Base-by-base conservation (phyloP, 352 stramenopile species). In the Thalassiosira delicatula region DNA sequence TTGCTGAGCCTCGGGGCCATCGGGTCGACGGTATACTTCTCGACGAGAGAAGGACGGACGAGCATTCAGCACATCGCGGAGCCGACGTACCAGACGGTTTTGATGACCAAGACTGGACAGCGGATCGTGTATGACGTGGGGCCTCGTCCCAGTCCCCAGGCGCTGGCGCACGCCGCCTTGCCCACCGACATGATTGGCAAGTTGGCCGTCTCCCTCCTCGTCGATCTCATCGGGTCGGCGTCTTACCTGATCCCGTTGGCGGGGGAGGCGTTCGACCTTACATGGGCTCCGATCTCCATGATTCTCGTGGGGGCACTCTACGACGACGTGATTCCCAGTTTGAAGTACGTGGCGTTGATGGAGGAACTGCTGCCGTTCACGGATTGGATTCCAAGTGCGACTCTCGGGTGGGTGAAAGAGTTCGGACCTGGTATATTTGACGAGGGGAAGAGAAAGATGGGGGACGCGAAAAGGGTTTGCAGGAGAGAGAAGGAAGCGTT, bases 381-480 rank as follows among this genome's bases (percentile, higher is more conserved):
- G 12, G 96, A 98, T 83, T 91, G 97, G 40, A 94, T 98, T 49
- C 96, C 96, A 11, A 96, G 94, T n/a, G 96, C 96, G 9, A 98
- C 95, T 0, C 70, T 98, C 37, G 95, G 95, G 11, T 98, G 96
- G 95, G 23, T 92, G 17, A 86, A 79, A 42, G 88, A 93, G 68
- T 94, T 91, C 79, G 87, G 79, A 53, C 83, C 80, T 21, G 79
- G 40, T 1, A 67, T 90, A 32, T 57, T 90, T 23, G 80, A 88
- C 12, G 71, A 87, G 44, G 37, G 63, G 8, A 79, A 44, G 54
- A 77, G 66, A 56, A 82, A 63, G 32, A 73, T 86, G 66, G 61
- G 70, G n/a, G 66, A 79, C 53, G 59, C 32, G 17, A 67, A 67
- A 23, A 17, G 59, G 32, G n/a, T 12, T 53, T 32, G 59, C 9